Conservation (phyloP, 768 basidiomycete species). For the Lactifluus hygrophoroides region DNA sequence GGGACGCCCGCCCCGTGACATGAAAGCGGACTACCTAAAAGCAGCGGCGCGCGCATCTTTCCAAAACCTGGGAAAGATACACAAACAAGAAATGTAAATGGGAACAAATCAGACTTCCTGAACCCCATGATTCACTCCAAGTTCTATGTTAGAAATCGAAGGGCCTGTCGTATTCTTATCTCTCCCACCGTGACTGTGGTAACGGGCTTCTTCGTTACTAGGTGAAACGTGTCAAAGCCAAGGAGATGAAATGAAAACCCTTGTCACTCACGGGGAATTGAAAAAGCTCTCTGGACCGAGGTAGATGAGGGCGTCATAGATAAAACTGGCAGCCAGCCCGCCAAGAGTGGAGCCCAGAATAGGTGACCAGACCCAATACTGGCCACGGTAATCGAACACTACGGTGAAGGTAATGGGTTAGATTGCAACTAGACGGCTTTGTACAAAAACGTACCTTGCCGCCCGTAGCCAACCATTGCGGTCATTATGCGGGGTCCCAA, state of each 20-base stretch:
- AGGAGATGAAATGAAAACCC: neutral
- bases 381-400: constrained; percentile 39
- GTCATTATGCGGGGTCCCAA: constrained; percentile 61
- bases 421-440: neutral
- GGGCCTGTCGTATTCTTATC: neutral
- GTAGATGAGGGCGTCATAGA: constrained; percentile 54
- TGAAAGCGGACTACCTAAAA: no score
- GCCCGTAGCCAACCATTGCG: constrained; percentile 67
- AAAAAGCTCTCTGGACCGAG: constrained; percentile 46
- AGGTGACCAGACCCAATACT: constrained; percentile 72
- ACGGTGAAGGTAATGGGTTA: neutral
- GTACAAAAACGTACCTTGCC: constrained; percentile 26
- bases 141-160: neutral
- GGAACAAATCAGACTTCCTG: no score
- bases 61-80: no score
- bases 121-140: neutral
- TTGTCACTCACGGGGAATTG: constrained; percentile 42
- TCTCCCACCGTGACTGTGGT: neutral
- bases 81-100: no score
- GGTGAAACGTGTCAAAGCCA: neutral
- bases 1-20: no score
- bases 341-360: constrained; percentile 52
- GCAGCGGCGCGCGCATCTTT: no score
- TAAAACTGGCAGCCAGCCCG: constrained; percentile 41
- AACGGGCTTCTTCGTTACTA: constrained; percentile 4